Conservation (phyloP, 306 rosid genomes). For the Parietaria judaica region DNA sequence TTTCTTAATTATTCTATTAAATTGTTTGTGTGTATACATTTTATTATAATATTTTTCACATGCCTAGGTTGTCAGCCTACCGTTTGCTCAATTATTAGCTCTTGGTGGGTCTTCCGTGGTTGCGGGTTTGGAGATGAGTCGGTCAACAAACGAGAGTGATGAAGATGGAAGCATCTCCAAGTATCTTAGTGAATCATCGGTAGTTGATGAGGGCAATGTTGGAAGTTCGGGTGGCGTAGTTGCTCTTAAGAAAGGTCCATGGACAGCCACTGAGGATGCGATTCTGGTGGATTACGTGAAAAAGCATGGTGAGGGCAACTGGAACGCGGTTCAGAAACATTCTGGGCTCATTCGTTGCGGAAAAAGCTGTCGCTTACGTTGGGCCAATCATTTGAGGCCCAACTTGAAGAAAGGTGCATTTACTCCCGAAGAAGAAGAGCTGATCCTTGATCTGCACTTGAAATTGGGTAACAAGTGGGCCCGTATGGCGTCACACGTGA, state of each 20-base stretch:
- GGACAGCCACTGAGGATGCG: slow-evolving; percentile 88
- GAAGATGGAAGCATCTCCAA: slow-evolving; percentile 35
- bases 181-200: slow-evolving; percentile 37
- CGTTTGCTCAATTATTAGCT: slow-evolving; percentile 20
- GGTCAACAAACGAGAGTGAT: slow-evolving; percentile 37
- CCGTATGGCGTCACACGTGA: slow-evolving; percentile 86
- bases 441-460: slow-evolving; percentile 79
- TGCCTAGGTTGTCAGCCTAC: slow-evolving; percentile 24
- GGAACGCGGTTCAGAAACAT: slow-evolving; percentile 98
- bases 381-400: slow-evolving; percentile 99
- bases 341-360: slow-evolving; percentile 88
- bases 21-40: background rate
- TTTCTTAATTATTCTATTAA: background rate
- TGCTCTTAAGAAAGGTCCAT: slow-evolving; percentile 86
- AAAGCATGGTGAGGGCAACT: slow-evolving; percentile 93
- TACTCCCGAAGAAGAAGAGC: slow-evolving; percentile 65
- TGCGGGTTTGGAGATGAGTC: slow-evolving; percentile 45
- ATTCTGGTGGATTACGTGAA: slow-evolving; percentile 84
- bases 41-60: background rate
- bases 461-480: slow-evolving; percentile 99
- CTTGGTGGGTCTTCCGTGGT: slow-evolving; percentile 26
- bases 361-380: slow-evolving; percentile 92
- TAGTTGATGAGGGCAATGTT: slow-evolving; percentile 46
- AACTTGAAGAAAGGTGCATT: slow-evolving; percentile 90
- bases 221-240: slow-evolving; percentile 31